Conservation (phyloP, 139 green algal genomes). For the Edaphochlamys debaryana region DNA sequence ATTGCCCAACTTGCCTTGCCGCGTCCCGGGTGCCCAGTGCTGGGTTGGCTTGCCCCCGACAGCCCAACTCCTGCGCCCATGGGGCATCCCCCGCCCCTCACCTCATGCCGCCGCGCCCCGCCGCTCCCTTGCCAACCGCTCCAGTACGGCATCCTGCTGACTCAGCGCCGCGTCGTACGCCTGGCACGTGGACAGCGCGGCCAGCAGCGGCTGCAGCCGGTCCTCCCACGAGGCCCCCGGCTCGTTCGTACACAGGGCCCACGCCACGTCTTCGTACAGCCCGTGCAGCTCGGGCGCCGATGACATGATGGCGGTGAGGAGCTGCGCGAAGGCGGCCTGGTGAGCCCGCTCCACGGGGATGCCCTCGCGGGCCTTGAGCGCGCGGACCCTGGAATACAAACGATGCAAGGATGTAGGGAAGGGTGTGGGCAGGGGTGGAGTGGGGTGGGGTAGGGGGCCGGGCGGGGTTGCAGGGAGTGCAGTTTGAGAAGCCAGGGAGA, state of each 20-base stretch:
- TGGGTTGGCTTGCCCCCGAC: too few relatives aligned
- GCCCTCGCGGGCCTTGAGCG: slow-evolving; percentile 35
- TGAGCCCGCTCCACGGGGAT: slow-evolving; percentile 43
- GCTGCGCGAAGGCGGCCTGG: slow-evolving; percentile 22
- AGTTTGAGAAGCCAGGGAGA: too few relatives aligned
- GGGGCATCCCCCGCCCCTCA: too few relatives aligned
- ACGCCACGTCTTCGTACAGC: slow-evolving; percentile 28
- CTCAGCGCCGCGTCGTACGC: background rate
- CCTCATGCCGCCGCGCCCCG: background rate
- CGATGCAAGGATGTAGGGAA: too few relatives aligned
- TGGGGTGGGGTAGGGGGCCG: background rate
- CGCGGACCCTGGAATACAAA: slow-evolving; percentile 31
- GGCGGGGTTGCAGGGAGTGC: background rate
- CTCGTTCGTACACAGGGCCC: slow-evolving; percentile 25
- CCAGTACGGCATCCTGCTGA: slow-evolving; percentile 2
- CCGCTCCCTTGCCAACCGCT: background rate
- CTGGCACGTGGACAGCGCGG: background rate
- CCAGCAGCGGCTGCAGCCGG: slow-evolving; percentile 31
- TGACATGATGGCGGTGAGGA: slow-evolving; percentile 9
- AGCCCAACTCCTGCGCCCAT: too few relatives aligned
- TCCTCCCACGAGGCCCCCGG: slow-evolving; percentile 24
- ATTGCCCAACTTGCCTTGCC: too few relatives aligned
- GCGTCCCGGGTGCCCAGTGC: too few relatives aligned
- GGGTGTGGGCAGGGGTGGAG: background rate
- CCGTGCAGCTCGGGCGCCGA: background rate